These are phyloP conservation scores for Arachnopeziza araneosa DNA, from an alignment of 2,329 filamentous ascomycete species.

Conservation along the genomic window DNA sequence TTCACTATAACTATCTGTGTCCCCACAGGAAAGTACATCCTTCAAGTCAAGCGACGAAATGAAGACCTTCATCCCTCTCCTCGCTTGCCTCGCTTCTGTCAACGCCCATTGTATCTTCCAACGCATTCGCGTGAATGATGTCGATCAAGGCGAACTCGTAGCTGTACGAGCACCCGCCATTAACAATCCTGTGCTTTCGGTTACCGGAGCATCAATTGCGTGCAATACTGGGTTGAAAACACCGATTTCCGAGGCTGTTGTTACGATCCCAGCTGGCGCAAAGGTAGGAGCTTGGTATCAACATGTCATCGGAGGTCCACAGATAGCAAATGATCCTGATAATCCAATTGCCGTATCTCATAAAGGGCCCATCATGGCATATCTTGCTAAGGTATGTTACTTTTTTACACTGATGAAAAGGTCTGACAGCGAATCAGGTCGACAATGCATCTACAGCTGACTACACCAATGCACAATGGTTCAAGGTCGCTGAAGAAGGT, in stretches of 20 bases:
- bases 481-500: conserved; percentile 45
- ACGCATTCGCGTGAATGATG: conserved; percentile 42
- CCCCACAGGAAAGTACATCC: not conserved
- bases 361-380: conserved; percentile 33
- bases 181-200: conserved; percentile 46
- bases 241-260: conserved; percentile 34
- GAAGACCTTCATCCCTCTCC: conserved; percentile 4
- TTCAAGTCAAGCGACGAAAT: not conserved
- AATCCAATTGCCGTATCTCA: conserved; percentile 42
- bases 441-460: conserved; percentile 31
- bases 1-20: not conserved
- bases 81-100: conserved; percentile 11
- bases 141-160: conserved; percentile 45
- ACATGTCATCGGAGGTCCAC: conserved; percentile 45
- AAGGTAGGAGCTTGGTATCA: conserved; percentile 44
- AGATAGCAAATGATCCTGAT: conserved; percentile 39
- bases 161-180: conserved; percentile 40
- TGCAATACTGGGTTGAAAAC: conserved; percentile 40
- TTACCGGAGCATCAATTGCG: conserved; percentile 40
- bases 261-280: conserved; percentile 43
- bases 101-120: conserved; percentile 41
- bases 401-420: not conserved
- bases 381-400: conserved; percentile 37
- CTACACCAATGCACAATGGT: conserved; percentile 19
- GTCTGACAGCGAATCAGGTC: conserved; percentile 26